Evolutionary conservation across 495 filamentous ascomycete species (phyloP), one percentile per base, ranked within the genome.

Genomic region (Saxophila tyrrhenica): DNA sequence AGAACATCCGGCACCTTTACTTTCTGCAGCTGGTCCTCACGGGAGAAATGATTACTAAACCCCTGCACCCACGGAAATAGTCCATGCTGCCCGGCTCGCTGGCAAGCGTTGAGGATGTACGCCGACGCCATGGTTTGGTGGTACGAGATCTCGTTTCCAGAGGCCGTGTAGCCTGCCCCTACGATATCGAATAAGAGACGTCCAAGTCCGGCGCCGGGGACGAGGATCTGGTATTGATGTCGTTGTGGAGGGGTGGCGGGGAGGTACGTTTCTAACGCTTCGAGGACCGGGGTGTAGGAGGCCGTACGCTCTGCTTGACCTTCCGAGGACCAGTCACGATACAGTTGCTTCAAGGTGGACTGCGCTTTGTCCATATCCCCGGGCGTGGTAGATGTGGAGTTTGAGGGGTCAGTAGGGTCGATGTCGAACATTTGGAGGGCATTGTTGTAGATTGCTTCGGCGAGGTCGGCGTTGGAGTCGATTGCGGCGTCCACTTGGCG

Each of bases 61-160:
- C 77, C 78, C 45, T 87, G 74, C 16, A 86, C 80, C 74, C 89
- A 95, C 0, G 89, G 89, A 59, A 83, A 86, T 45, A 96, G 72
- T 13, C 62, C 62, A 56, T 74, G 78, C 50, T 78, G 59, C 24
- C 67, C 56, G 0, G 70, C 64, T 0, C 67, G 64, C 0, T 48
- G 17, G 0, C 79, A 85, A 64, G 87, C 81, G 62, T 97, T 97
- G 10, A 98, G 75, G 11, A 96, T 75, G 73, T 89, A 95, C 24
- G 82, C 85, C 53, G 84, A 88, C 13, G 88, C 89, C 52, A 97
- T 70, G 11, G 96, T 75, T 62, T 91, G 86, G 66, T 97, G 92
- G 60, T 91, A 95, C 16, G 87, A 94, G 57, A 97, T 89, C 71
- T 98, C 92, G 58, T 97, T 98, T 13, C 94, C 92, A 65, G 97